Conservation (phyloP, 2,329 filamentous ascomycete genomes). For the Pezicula carpinea region DNA sequence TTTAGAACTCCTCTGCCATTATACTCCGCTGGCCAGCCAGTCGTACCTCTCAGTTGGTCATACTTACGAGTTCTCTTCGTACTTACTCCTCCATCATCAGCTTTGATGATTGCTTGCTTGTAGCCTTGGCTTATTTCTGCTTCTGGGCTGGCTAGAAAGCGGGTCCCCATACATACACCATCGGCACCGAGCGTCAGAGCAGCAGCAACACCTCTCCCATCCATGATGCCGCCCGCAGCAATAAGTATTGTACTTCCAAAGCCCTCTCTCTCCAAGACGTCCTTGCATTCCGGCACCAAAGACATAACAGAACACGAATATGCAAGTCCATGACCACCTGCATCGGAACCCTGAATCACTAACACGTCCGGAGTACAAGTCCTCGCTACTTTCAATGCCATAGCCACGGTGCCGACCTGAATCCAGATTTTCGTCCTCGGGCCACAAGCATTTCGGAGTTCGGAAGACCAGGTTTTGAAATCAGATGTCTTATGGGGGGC, state of each 20-base stretch:
- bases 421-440: conserved; percentile 29
- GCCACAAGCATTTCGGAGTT: conserved; percentile 19
- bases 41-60: conserved; percentile 48
- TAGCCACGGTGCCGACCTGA: conserved; percentile 28
- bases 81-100: conserved; percentile 44
- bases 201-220: conserved; percentile 32
- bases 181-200: conserved; percentile 30
- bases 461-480: conserved; percentile 25
- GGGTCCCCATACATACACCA: conserved; percentile 45
- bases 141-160: conserved; percentile 43
- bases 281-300: conserved; percentile 30
- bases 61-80: conserved; percentile 47
- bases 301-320: conserved; percentile 28
- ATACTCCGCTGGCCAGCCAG: conserved; percentile 52
- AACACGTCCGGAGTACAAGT: conserved; percentile 27
- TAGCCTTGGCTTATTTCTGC: conserved; percentile 42
- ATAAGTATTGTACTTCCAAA: conserved; percentile 24
- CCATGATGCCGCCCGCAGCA: conserved; percentile 33
- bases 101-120: conserved; percentile 38
- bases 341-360: conserved; percentile 33
- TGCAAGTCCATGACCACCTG: conserved; percentile 32
- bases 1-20: conserved; percentile 56
- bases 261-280: conserved; percentile 20
- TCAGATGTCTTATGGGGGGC: conserved; percentile 29
- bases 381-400: conserved; percentile 22